These are phyloP conservation scores for Puccinia novopanici DNA, from an alignment of 1,284 basidiomycete genomes.

Conservation along the genomic window DNA sequence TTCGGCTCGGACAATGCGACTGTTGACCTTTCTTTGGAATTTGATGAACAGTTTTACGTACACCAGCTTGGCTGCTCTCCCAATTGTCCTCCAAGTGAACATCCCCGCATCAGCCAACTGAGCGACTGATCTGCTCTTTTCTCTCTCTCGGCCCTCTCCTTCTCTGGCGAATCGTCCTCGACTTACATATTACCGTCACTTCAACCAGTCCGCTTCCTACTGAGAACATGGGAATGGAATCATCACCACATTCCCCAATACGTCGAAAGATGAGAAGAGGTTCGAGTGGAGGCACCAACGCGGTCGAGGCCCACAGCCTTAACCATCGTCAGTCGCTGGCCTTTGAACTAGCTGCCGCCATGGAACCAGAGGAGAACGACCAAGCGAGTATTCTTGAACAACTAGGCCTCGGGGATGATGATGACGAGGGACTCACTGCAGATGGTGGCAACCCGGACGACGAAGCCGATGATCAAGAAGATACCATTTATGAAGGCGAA, in stretches of 20 bases:
- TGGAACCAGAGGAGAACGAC: conserved; percentile 47
- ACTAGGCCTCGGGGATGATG: conserved; percentile 39
- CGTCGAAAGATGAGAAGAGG: conserved; percentile 12
- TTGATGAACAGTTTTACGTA: too few species aligned
- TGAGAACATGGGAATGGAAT: conserved; percentile 6
- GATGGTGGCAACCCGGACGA: conserved; percentile 1
- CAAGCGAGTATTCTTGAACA: conserved; percentile 36
- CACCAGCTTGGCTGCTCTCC: too few species aligned
- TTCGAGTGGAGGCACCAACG: not conserved
- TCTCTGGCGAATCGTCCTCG: not conserved
- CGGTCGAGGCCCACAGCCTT: not conserved
- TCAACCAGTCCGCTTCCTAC: not conserved
- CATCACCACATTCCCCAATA: conserved; percentile 14
- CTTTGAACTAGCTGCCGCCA: conserved; percentile 50
- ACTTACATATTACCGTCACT: too few species aligned
- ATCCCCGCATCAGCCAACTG: too few species aligned
- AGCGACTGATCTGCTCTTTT: too few species aligned
- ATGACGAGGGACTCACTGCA: conserved; percentile 17
- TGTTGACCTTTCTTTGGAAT: too few species aligned
- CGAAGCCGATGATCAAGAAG: conserved; percentile 15
- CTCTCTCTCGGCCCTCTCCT: too few species aligned
- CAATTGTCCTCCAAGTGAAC: too few species aligned
- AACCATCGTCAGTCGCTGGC: conserved; percentile 41
- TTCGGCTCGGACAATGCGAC: too few species aligned
- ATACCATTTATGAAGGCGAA: conserved; percentile 12